Conservation (phyloP, 2,329 filamentous ascomycete species). For the Elsinoe ampelina region DNA sequence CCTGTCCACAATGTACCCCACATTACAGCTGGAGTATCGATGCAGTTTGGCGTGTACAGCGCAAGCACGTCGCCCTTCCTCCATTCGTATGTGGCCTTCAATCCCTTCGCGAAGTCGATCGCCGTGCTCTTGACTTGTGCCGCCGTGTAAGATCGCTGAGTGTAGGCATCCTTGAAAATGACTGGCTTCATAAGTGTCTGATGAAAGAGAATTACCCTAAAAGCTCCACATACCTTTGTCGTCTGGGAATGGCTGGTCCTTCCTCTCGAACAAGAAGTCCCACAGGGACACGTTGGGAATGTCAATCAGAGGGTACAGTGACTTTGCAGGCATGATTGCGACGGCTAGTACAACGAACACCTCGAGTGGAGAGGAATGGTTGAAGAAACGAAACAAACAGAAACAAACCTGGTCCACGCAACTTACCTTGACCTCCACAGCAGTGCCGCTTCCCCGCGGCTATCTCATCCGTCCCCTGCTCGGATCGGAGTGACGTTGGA, state of each 20-base stretch:
- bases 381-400: not conserved
- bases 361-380: not conserved
- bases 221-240: slow-evolving; percentile 52
- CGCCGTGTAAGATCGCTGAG: slow-evolving; percentile 61
- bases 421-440: too few relatives aligned
- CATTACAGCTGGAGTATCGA: slow-evolving; percentile 69
- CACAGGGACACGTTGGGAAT: slow-evolving; percentile 72
- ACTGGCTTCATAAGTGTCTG: slow-evolving; percentile 40
- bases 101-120: slow-evolving; percentile 67
- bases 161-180: slow-evolving; percentile 68
- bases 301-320: slow-evolving; percentile 53
- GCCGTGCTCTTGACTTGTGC: slow-evolving; percentile 56
- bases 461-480: not conserved
- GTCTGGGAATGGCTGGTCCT: slow-evolving; percentile 56
- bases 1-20: slow-evolving; percentile 79
- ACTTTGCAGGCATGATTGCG: slow-evolving; percentile 58
- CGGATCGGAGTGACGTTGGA: not conserved
- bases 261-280: slow-evolving; percentile 65
- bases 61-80: slow-evolving; percentile 73
- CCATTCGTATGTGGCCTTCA: slow-evolving; percentile 68
- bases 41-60: slow-evolving; percentile 74
- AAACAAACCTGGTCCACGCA: not conserved
- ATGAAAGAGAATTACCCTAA: not conserved
- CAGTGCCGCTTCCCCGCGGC: slow-evolving; percentile 1
- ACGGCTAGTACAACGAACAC: not conserved